Conservation (phyloP, 345 rosid genomes). For the Aquilaria yunnanensis region DNA sequence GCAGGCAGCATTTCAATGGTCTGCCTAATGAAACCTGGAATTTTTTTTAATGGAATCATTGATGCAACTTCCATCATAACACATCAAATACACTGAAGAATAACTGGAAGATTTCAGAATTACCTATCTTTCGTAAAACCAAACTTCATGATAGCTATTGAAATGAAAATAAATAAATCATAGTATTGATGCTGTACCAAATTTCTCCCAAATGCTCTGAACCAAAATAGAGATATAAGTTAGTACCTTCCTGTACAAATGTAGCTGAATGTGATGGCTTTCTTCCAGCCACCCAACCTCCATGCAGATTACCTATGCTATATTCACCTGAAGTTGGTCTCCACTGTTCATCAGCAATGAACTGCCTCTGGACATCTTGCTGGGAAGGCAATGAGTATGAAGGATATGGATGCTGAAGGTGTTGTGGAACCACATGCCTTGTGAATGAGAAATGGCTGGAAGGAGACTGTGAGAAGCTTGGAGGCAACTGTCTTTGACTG, state of each 20-base stretch:
- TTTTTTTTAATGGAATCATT: no score
- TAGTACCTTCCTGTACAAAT: conserved; percentile 48
- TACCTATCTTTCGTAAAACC: no score
- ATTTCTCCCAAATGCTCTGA: neutral
- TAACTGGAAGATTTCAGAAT: no score
- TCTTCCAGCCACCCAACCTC: conserved; percentile 62
- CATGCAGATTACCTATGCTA: conserved; percentile 41
- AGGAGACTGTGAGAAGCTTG: conserved; percentile 34
- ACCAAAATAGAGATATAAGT: no score
- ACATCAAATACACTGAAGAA: no score
- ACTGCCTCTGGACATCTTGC: conserved; percentile 48
- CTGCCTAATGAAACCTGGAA: conserved; percentile 55
- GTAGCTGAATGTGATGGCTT: conserved; percentile 42
- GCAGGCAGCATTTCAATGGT: conserved; percentile 47
- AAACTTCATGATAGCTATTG: no score
- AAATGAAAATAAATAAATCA: neutral
- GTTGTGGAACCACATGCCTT: conserved; percentile 46
- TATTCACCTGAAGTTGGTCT: conserved; percentile 43
- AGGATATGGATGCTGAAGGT: conserved; percentile 45
- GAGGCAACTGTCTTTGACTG: conserved; percentile 43
- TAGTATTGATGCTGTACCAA: conserved; percentile 3
- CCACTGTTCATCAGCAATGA: conserved; percentile 55
- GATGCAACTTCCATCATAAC: no score
- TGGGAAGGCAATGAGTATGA: conserved; percentile 47
- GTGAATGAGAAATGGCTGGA: conserved; percentile 53